Evolutionary conservation across 768 basidiomycete species (phyloP), one percentile per base, ranked within the genome.

Genomic region (Naganishia randhawae): DNA sequence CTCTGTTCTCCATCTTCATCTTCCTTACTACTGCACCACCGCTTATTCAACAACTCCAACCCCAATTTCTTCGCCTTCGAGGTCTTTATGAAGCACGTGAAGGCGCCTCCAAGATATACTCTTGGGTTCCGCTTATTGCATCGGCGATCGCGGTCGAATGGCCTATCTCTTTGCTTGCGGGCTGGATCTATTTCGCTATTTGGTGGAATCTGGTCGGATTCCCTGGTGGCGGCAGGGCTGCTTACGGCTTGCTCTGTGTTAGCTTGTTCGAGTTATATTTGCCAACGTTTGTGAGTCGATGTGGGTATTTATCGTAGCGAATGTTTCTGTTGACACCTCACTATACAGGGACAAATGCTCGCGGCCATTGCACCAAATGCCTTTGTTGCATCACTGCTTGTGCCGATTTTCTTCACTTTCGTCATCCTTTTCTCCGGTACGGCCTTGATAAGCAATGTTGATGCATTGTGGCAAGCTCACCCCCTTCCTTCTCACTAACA

Each of bases 11-110:
- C 2, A 51, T 65, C 63, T 65, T 65, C 63, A 51, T 51, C 33
- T 65, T 65, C 50, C 25, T 65, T 1, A 37, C 50, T 33, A 65
- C 33, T 29, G 50, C 63, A 9, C 50, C 45, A 37, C 45, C 45
- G 25, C 54, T 67, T 31, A 57, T 57, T 29, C 42, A 50, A 45
- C 66, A 67, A 61, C 32, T 69, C 17, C 69, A 69, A 50, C 74
- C 72, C 9, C 42, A 57, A 39, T 75, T 75, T 71, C 66, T 75
- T 33, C 62, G 55, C 16, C 31, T 54, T 2, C 67, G 74, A 9
- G 63, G 50, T 27, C 33, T 75, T 13, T 75, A 67, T 50, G 74
- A 75, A 63, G 73, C 71, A 0, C 67, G 74, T 11, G 74, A 75
- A 62, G 64, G 69, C 13, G 67, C 67, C 3, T 37, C 63, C 29